Evolutionary conservation across 345 rosid species (phyloP).

Genomic region (Acer yangbiense): DNA sequence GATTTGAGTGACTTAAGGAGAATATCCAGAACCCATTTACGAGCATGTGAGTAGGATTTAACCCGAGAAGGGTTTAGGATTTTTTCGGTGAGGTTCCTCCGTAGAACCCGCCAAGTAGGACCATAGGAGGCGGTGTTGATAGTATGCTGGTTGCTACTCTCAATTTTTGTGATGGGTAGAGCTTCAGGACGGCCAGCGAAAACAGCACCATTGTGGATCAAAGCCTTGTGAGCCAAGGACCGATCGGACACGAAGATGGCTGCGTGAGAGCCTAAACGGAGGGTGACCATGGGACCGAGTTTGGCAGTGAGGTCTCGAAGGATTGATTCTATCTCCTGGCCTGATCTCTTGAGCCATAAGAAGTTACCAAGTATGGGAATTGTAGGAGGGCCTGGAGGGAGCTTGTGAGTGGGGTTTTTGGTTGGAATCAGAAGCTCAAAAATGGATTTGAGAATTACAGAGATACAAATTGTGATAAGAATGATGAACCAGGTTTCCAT

Average conservation of each 20-base stretch:
- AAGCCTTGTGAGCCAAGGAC: neutral
- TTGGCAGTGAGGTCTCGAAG: neutral
- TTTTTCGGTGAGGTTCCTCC: conserved; percentile 2
- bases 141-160: neutral
- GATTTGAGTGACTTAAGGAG: neutral
- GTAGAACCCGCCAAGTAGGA: neutral
- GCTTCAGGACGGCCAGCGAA: neutral
- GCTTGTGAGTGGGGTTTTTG: too few species aligned
- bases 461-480: too few species aligned
- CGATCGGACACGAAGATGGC: conserved; percentile 3
- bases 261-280: neutral
- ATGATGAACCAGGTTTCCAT: too few species aligned
- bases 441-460: too few species aligned
- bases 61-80: neutral
- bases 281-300: neutral
- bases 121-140: conserved; percentile 5
- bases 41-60: neutral
- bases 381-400: too few species aligned
- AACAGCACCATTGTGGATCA: neutral
- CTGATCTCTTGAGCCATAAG: too few species aligned
- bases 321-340: neutral
- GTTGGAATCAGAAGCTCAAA: too few species aligned
- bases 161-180: neutral
- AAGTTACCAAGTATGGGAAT: too few species aligned
- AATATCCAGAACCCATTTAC: neutral